Percentiles rank a stretch among this genome's conserved stretches.
Conservation (phyloP, 257 asterid genomes). For the Solanum pinnatisectum region DNA sequence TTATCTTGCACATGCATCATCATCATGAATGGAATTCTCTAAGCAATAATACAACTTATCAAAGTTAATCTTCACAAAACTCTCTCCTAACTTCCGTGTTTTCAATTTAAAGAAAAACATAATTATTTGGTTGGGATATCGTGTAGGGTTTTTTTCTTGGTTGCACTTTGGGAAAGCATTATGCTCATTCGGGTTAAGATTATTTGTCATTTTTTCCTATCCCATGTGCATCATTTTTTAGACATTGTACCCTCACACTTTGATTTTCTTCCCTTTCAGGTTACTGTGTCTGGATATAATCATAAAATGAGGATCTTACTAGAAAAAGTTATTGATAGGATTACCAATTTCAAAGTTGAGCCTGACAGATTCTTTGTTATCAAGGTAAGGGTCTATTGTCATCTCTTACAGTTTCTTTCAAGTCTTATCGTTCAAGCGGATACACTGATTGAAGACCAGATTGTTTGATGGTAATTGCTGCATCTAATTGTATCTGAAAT, state of each 20-base stretch:
- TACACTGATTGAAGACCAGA: background rate
- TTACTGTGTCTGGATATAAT: conserved; percentile 78
- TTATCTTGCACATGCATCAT: background rate
- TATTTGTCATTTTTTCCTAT: background rate
- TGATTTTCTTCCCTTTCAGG: conserved; percentile 26
- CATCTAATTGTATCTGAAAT: background rate
- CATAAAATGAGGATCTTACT: conserved; percentile 75
- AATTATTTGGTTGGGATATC: background rate
- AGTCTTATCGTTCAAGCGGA: background rate
- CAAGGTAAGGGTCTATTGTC: conserved; percentile 46
- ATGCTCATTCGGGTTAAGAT: background rate
- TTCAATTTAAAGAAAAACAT: background rate
- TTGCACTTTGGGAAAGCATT: background rate
- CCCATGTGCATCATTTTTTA: background rate
- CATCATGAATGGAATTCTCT: background rate
- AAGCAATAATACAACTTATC: background rate
- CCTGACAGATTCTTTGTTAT: conserved; percentile 84
- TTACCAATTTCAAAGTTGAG: conserved; percentile 75
- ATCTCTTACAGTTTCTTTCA: background rate
- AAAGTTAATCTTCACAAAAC: background rate
- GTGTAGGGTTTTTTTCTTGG: background rate
- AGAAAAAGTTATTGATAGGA: conserved; percentile 58
- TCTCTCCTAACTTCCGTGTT: background rate
- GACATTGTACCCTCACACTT: background rate
- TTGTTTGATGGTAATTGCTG: background rate